phyloP scores from a whole-genome alignment of 352 stramenopile genomes.

The Peronospora belbahrii region DNA sequence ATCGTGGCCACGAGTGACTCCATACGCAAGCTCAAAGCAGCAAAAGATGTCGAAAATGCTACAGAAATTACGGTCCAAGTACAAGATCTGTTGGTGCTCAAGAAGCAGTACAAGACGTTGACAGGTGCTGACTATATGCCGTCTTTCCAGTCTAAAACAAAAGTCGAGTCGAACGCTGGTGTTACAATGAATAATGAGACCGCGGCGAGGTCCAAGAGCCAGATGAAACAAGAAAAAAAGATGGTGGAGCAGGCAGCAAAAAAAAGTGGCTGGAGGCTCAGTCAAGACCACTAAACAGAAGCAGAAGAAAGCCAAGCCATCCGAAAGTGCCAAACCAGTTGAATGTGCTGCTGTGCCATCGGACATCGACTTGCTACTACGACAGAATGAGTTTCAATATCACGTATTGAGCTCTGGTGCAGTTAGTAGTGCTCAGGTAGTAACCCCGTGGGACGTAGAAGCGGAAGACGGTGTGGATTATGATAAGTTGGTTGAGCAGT shows the following conservation, averaged over 20 bases:
- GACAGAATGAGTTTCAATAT: conserved; percentile 69
- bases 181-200: conserved; percentile 14
- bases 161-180: conserved; percentile 18
- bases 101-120: conserved; percentile 71
- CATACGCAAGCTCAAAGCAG: conserved; percentile 76
- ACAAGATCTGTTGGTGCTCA: conserved; percentile 57
- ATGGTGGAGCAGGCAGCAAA: conserved; percentile 57
- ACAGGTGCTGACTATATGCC: conserved; percentile 68
- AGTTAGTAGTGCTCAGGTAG: conserved; percentile 60
- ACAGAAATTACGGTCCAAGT: conserved; percentile 40
- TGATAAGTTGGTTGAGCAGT: conserved; percentile 97
- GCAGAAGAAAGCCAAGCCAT: conserved; percentile 55
- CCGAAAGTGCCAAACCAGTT: conserved; percentile 58
- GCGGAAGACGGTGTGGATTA: conserved; percentile 98
- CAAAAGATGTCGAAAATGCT: conserved; percentile 52
- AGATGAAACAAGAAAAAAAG: conserved; percentile 87
- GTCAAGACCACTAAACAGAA: conserved; percentile 33
- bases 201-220: conserved; percentile 69
- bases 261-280: conserved; percentile 25
- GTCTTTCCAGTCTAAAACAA: conserved; percentile 30
- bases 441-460: conserved; percentile 91
- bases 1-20: conserved; percentile 66
- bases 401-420: conserved; percentile 45
- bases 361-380: conserved; percentile 50
- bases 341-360: conserved; percentile 55